Evolutionary conservation across 2,329 filamentous ascomycete genomes (phyloP).

Genomic region (Ploettnerulaceae sp.): DNA sequence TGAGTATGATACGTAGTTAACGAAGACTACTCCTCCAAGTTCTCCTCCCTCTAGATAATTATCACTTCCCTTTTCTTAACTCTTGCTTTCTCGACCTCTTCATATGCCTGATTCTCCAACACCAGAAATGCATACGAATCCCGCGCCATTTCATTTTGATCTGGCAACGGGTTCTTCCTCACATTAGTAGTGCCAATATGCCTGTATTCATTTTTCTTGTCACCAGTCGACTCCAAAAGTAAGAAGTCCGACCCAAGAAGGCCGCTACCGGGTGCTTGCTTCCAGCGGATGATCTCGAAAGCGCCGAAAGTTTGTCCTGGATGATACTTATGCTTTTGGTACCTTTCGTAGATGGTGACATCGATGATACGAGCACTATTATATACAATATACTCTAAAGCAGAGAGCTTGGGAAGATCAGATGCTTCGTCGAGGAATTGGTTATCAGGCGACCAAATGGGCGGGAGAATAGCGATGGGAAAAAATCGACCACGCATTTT

Average conservation of each 20-base stretch:
- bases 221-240: slow-evolving; percentile 16
- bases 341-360: slow-evolving; percentile 15
- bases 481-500: slow-evolving; percentile 12
- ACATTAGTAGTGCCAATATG: slow-evolving; percentile 11
- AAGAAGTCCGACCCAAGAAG: slow-evolving; percentile 15
- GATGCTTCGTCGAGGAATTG: slow-evolving; percentile 7
- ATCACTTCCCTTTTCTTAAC: slow-evolving; percentile 14
- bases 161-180: slow-evolving; percentile 7
- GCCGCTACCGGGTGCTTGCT: slow-evolving; percentile 4
- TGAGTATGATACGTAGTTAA: too few species aligned
- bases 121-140: slow-evolving; percentile 4
- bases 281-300: slow-evolving; percentile 14
- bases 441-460: slow-evolving; percentile 10
- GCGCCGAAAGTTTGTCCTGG: slow-evolving; percentile 11
- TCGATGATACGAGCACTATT: slow-evolving; percentile 6
- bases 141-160: slow-evolving; percentile 9
- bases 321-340: slow-evolving; percentile 12
- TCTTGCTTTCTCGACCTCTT: slow-evolving; percentile 13
- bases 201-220: slow-evolving; percentile 10
- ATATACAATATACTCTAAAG: slow-evolving; percentile 10
- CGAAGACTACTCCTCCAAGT: too few species aligned
- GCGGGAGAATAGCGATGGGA: slow-evolving; percentile 9
- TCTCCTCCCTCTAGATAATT: slow-evolving; percentile 13
- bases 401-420: not conserved
- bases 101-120: slow-evolving; percentile 14